Conservation (phyloP, 2,329 filamentous ascomycete species). For the Nannizziopsis arthrosporioides region DNA sequence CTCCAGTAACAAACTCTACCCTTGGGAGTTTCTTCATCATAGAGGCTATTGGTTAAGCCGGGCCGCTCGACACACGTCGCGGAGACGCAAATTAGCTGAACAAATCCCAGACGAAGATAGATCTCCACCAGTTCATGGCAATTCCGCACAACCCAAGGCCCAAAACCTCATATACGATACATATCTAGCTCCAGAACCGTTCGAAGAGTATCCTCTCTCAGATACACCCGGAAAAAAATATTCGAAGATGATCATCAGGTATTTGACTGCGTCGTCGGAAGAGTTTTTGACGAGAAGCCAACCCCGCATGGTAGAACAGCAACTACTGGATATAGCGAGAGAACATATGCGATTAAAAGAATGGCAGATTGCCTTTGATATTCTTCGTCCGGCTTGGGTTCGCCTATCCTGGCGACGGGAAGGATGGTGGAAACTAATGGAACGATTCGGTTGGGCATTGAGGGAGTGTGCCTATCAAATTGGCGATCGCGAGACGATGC, state of each 20-base stretch:
- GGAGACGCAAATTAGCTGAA: constrained; percentile 41
- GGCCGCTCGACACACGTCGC: constrained; percentile 41
- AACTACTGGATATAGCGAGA: constrained; percentile 45
- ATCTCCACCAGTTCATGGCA: constrained; percentile 42
- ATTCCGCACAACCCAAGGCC: constrained; percentile 44
- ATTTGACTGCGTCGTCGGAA: constrained; percentile 37
- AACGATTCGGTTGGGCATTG: constrained; percentile 42
- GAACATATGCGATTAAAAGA: constrained; percentile 41
- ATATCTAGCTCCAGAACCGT: constrained; percentile 49
- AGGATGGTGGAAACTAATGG: constrained; percentile 49
- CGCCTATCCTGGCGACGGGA: constrained; percentile 47
- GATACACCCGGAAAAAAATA: constrained; percentile 41
- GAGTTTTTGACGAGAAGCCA: constrained; percentile 45
- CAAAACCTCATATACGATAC: constrained; percentile 47
- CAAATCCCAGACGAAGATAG: constrained; percentile 51
- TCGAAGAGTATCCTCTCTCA: constrained; percentile 41
- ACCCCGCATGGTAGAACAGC: constrained; percentile 42
- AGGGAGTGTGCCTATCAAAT: constrained; percentile 42
- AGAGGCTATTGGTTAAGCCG: constrained; percentile 51
- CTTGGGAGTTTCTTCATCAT: constrained; percentile 51
- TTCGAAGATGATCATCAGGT: constrained; percentile 38
- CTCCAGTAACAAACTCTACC: constrained; percentile 39
- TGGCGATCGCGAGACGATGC: constrained; percentile 37
- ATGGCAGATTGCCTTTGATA: constrained; percentile 41
- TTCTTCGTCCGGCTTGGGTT: constrained; percentile 45